phyloP scores from a whole-genome alignment of 371 early-diverging fungal species.

The Circinella minor region DNA sequence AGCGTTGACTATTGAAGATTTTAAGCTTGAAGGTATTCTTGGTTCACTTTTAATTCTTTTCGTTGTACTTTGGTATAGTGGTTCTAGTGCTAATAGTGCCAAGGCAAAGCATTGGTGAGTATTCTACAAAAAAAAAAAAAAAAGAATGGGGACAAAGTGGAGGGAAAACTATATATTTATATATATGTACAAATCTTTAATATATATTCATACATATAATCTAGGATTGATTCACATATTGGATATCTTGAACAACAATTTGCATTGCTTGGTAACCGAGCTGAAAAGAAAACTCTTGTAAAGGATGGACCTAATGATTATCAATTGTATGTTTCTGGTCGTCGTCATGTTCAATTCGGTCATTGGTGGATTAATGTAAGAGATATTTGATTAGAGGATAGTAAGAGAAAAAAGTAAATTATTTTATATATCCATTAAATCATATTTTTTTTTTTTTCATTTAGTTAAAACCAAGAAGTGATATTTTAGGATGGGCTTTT shows the following conservation, averaged over 20 bases:
- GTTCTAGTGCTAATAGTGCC: constrained; percentile 33
- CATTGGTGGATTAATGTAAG: constrained; percentile 70
- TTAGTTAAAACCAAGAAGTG: constrained; percentile 52
- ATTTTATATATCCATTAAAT: too few species aligned
- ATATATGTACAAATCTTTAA: neutral
- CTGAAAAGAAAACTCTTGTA: constrained; percentile 47
- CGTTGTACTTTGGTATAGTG: constrained; percentile 34
- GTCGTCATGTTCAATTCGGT: constrained; percentile 68
- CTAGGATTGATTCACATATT: constrained; percentile 42
- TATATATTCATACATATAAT: constrained; percentile 2
- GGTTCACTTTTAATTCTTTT: constrained; percentile 23
- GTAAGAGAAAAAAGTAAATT: neutral
- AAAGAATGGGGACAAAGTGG: too few species aligned
- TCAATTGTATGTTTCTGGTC: constrained; percentile 74
- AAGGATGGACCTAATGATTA: constrained; percentile 76
- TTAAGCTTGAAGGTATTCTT: constrained; percentile 38
- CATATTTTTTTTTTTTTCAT: too few species aligned
- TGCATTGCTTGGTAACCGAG: constrained; percentile 68
- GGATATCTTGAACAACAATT: constrained; percentile 58
- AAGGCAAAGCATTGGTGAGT: constrained; percentile 48
- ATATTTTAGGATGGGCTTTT: constrained; percentile 35
- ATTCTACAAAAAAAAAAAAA: neutral
- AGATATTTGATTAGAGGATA: neutral
- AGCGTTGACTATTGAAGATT: constrained; percentile 34
- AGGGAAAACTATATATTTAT: too few species aligned